Evolutionary conservation across 306 rosid genomes (phyloP), one percentile per base, ranked within the genome.

Genomic region (Gleditsia sinensis): DNA sequence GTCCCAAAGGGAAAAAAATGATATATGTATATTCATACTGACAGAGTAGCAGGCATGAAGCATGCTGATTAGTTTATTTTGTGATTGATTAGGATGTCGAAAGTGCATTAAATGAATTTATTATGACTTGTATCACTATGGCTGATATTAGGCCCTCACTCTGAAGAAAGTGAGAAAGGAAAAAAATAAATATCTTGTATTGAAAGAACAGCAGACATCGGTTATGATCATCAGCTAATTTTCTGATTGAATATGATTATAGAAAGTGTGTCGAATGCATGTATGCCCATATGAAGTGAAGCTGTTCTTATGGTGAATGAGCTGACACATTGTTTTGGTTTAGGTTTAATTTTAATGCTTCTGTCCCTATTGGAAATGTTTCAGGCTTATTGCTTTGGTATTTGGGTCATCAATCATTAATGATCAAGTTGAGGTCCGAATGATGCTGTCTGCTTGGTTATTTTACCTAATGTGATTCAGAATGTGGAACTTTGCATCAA

Each of bases 401-500:
- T 3, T 7, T 36, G 30, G 3, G 32, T 11, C 13, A 24, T 55
- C 30, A 7, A 46, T 57, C 69, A 42, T 49, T 64, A 76, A 75
- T 67, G 56, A 64, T 74, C 67, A 30, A 28, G 63, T 55, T 64
- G 76, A 56, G 46, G 40, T 33, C 66, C 39, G 70, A 32, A 80
- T 82, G 84, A 78, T 79, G 80, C 68, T 21, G 77, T 56, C 64
- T 80, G 69, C 73, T 54, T 81, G 71, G 71, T 83, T 83, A 43
- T 67, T 39, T 71, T 45, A 53, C 53, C 70, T 63, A 32, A 60
- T 69, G 78, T 78, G 74, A 67, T 67, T 70, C 71, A 81, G 77
- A 75, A 94, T 94, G 98, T 88, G 91, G 98, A 91, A 87, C 88
- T 88, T 90, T n/a, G 95, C 95, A 65, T 91, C 97, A 57, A 87